Conservation (phyloP, 352 stramenopile species). For the Pythium volutum region DNA sequence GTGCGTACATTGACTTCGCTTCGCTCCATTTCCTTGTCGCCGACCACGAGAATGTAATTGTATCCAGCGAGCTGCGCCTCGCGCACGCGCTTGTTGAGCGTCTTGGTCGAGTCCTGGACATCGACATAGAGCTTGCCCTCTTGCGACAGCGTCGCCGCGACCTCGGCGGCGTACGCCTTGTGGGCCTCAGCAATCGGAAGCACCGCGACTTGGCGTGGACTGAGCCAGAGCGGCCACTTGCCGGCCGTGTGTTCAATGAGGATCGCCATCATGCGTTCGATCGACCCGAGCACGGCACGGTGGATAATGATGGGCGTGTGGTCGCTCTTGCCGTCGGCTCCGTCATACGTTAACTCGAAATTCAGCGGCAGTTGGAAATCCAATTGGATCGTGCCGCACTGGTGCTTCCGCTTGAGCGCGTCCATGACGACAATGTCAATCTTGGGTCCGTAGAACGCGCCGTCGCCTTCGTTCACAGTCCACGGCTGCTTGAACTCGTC, state of each 20-base stretch:
- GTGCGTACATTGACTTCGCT: conserved; percentile 74
- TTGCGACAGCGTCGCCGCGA: conserved; percentile 41
- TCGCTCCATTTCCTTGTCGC: conserved; percentile 57
- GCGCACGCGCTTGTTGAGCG: conserved; percentile 81
- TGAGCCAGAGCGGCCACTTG: conserved; percentile 97
- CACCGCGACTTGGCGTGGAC: conserved; percentile 73
- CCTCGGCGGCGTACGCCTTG: conserved; percentile 54
- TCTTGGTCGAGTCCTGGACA: conserved; percentile 73
- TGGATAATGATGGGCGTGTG: conserved; percentile 98
- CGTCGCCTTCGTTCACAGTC: conserved; percentile 92
- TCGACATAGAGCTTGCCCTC: conserved; percentile 60
- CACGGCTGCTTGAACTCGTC: conserved; percentile 70
- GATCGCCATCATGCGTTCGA: conserved; percentile 98
- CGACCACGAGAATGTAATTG: conserved; percentile 87
- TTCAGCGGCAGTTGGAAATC: conserved; percentile 98
- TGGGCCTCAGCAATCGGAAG: conserved; percentile 68
- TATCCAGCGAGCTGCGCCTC: conserved; percentile 78
- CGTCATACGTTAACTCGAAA: conserved; percentile 94
- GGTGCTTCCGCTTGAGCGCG: conserved; percentile 94
- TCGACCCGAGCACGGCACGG: conserved; percentile 94
- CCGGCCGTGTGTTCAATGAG: conserved; percentile 96
- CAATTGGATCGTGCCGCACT: conserved; percentile 97
- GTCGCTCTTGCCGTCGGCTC: conserved; percentile 66
- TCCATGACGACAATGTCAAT: conserved; percentile 98
- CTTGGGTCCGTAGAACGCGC: conserved; percentile 97